Base-by-base conservation (phyloP, 1,284 basidiomycete genomes). In the Apiotrichum gracile region DNA sequence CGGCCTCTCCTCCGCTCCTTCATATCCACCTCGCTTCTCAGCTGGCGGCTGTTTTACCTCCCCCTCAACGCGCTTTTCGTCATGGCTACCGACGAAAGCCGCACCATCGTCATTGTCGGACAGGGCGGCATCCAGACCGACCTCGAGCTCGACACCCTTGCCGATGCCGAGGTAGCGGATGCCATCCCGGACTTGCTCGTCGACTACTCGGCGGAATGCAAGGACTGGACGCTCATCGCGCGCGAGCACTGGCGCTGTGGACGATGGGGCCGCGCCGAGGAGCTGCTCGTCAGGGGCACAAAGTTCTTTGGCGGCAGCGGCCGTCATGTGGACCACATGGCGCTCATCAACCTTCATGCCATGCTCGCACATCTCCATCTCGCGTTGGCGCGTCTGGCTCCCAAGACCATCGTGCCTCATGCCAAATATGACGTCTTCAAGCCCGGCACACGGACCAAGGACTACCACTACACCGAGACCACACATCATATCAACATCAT, bases 321-420 rank as follows among this genome's bases (percentile, higher is more conserved):
- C 9, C 37, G 68, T 21, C 61, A 61, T 83, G 48, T 81, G 79
- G 22, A 75, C 55, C 54, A 57, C 26, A 60, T 61, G 12, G 70
- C 69, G 1, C 52, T 70, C 26, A 63, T 73, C 25, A 85, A 87
- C 9, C 79, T 92, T 48, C 85, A 88, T 60, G 82, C 86, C 21
- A 79, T 94, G 53, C 78, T 90, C 22, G 90, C 89, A 2, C 91
- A 91, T 71, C 81, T 93, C 44, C 82, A 87, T 54, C 81, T 94
- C 53, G 83, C 86, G 2, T 79, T 83, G 60, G 86, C 90, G 1
- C 81, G 87, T 27, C 81, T 80, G 49, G 90, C 90, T 14, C 92
- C 92, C 1, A 93, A 91, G 66, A 67, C 86, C 6, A 78, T 87
- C 25, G 71, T 93, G 1, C 68, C 79, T 0, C 81, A 86, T 61